Conservation (phyloP, 352 stramenopile genomes). For the Phytopythium ostracodes region DNA sequence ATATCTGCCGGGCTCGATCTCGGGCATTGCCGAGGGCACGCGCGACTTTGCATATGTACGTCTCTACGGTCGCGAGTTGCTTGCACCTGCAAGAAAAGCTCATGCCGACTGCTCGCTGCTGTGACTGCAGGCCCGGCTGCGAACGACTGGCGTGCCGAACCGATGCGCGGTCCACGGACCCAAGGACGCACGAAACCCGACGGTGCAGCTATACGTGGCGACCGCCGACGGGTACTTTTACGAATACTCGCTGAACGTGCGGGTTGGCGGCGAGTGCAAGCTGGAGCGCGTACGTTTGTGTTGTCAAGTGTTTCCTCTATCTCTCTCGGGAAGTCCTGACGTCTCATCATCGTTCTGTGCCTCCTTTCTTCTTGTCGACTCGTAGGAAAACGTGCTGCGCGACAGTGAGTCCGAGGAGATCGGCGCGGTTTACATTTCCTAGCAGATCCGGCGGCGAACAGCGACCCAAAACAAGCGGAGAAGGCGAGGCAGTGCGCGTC, state of each 20-base stretch:
- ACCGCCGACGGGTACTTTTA: constrained; percentile 85
- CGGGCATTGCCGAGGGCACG: constrained; percentile 81
- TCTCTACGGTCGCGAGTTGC: constrained; percentile 4
- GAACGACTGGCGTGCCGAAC: constrained; percentile 65
- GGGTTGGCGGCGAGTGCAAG: constrained; percentile 72
- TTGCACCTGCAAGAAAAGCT: neutral
- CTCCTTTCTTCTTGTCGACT: neutral
- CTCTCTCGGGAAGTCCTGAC: constrained; percentile 3
- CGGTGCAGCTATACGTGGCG: constrained; percentile 74
- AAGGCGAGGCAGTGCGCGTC: neutral
- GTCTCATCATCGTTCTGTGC: neutral
- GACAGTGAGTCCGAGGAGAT: constrained; percentile 85
- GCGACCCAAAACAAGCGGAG: neutral
- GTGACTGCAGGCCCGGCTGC: constrained; percentile 53
- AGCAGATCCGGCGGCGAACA: constrained; percentile 4
- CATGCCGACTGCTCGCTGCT: neutral
- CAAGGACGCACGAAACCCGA: constrained; percentile 36
- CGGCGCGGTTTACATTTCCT: constrained; percentile 78
- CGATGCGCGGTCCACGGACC: constrained; percentile 79
- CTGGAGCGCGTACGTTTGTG: constrained; percentile 53
- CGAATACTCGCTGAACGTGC: constrained; percentile 80
- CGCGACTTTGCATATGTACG: constrained; percentile 83
- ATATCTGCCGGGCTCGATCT: constrained; percentile 72
- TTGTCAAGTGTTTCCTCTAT: constrained; percentile 8
- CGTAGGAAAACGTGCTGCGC: constrained; percentile 80